phyloP scores from a whole-genome alignment of 1,284 basidiomycete species.

The Cutaneotrichosporon cavernicola region DNA sequence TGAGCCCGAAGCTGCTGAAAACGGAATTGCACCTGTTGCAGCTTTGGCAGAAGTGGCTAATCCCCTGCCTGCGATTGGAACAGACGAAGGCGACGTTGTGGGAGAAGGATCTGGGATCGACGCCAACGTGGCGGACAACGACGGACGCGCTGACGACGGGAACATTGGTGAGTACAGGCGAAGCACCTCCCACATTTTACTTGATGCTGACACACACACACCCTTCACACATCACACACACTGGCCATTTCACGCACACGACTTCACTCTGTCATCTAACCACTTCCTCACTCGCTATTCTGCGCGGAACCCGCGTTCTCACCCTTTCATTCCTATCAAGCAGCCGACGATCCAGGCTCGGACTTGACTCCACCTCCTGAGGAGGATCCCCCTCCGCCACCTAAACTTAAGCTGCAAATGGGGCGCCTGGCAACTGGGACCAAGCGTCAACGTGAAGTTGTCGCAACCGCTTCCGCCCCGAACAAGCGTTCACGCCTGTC shows the following conservation, averaged over 20 bases:
- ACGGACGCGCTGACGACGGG: background rate
- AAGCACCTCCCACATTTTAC: background rate
- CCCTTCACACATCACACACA: conserved; percentile 4
- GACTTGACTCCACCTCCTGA: background rate
- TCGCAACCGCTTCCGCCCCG: background rate
- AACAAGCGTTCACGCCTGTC: conserved; percentile 6
- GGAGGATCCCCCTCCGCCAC: background rate
- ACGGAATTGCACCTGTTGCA: background rate
- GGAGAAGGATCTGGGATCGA: background rate
- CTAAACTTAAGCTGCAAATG: background rate
- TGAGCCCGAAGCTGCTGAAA: background rate
- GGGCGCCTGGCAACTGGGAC: background rate
- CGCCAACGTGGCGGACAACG: background rate
- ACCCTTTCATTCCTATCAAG: background rate
- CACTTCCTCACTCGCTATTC: background rate
- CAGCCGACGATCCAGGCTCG: background rate
- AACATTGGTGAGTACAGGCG: background rate
- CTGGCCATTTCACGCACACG: background rate
- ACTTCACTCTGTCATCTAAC: background rate
- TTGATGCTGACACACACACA: background rate
- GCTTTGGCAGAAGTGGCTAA: background rate
- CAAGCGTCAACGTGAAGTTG: background rate
- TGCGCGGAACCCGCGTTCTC: background rate
- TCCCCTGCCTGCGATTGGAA: background rate
- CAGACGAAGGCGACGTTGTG: background rate